A percentile compares a stretch with the other conserved stretches of the same genome.
Evolutionary conservation across 345 rosid genomes (phyloP).

Genomic region (Hibiscus trionum): DNA sequence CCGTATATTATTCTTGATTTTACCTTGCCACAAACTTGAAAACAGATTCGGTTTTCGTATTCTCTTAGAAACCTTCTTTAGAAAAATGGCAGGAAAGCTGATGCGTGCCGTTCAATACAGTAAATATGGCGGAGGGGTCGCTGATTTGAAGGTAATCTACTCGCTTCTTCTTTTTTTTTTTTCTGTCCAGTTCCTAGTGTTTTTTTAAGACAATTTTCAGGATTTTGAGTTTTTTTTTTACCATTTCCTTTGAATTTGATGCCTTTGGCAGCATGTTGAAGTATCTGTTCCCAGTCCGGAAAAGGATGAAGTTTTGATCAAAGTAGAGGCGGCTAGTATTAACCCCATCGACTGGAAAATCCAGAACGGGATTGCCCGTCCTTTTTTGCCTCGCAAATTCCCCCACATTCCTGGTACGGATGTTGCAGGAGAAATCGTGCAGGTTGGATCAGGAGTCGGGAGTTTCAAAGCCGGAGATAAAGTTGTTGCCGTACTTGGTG

Average conservation of each 20-base stretch:
- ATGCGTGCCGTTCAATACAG: conserved; percentile 37
- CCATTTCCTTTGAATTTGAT: neutral
- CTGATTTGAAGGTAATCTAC: conserved; percentile 33
- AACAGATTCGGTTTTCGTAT: neutral
- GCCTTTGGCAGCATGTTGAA: neutral
- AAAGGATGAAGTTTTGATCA: neutral
- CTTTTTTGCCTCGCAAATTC: neutral
- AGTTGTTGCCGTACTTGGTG: neutral
- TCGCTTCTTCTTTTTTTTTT: neutral
- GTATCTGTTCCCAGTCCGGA: neutral
- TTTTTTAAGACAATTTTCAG: no score
- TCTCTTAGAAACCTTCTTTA: neutral
- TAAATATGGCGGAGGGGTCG: conserved; percentile 41
- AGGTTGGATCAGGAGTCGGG: neutral
- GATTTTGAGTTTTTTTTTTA: no score
- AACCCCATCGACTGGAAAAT: neutral
- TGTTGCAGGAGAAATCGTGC: neutral
- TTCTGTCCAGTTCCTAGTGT: no score
- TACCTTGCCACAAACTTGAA: no score
- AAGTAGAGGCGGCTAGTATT: neutral
- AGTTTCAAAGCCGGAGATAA: neutral
- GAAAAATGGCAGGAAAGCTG: conserved; percentile 26
- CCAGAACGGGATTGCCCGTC: neutral
- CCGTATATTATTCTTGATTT: no score
- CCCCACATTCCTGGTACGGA: neutral